Evolutionary conservation across 1,284 basidiomycete genomes (phyloP).

Genomic region (Clitocybe nebularis): DNA sequence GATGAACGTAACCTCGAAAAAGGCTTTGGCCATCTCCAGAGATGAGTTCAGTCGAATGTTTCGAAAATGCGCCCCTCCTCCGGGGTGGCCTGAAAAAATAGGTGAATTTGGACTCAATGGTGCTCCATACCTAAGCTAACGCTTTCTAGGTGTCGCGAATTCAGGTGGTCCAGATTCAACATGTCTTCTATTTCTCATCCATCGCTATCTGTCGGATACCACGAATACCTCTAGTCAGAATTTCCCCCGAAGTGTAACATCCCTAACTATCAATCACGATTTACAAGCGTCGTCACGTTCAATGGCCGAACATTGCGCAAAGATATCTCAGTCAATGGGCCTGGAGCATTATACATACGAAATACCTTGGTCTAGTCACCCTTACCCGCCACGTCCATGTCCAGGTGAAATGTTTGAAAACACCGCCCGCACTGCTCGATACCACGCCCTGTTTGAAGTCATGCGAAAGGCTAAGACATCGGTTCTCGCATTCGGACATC

Average conservation of each 20-base stretch:
- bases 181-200: slow-evolving; percentile 65
- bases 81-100: slow-evolving; percentile 37
- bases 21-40: slow-evolving; percentile 28
- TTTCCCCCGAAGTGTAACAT: slow-evolving; percentile 37
- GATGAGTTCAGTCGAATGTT: slow-evolving; percentile 43
- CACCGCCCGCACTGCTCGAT: slow-evolving; percentile 55
- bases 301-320: slow-evolving; percentile 51
- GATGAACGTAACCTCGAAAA: not conserved
- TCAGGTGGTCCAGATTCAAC: slow-evolving; percentile 80
- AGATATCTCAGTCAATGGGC: slow-evolving; percentile 39
- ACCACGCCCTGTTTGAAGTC: slow-evolving; percentile 46
- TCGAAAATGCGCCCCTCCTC: slow-evolving; percentile 32
- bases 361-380: slow-evolving; percentile 53
- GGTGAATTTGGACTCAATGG: no score
- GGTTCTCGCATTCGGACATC: slow-evolving; percentile 64
- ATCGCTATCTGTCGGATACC: slow-evolving; percentile 32
- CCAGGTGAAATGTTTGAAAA: slow-evolving; percentile 45
- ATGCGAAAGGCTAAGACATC: slow-evolving; percentile 38
- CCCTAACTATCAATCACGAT: slow-evolving; percentile 64
- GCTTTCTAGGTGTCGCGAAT: slow-evolving; percentile 67
- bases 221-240: slow-evolving; percentile 1
- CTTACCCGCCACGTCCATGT: slow-evolving; percentile 40
- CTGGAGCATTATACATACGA: slow-evolving; percentile 41
- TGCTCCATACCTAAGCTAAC: not conserved
- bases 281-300: slow-evolving; percentile 51